phyloP scores from a whole-genome alignment of 768 basidiomycete species.

The Lentinula lateritia region DNA sequence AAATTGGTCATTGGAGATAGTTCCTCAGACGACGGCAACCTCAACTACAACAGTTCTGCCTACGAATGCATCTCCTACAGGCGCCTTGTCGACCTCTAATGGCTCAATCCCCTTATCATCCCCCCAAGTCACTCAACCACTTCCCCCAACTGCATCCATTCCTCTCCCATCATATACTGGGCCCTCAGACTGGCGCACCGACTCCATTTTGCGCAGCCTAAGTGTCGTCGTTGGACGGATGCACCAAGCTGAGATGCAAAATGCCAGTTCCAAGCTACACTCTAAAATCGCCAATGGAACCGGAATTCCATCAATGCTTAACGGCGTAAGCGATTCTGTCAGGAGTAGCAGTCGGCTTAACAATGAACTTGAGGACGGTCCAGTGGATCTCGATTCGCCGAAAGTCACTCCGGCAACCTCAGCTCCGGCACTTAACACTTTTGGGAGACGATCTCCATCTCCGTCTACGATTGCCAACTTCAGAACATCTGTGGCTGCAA shows the following conservation, averaged over 20 bases:
- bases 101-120: not conserved
- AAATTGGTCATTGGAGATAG: not conserved
- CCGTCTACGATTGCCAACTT: not conserved
- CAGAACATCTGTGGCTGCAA: not conserved
- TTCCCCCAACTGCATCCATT: not conserved
- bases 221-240: constrained; percentile 39
- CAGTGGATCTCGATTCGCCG: not conserved
- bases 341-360: not conserved
- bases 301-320: not conserved
- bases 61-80: not conserved
- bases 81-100: not conserved
- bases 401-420: not conserved
- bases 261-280: not conserved
- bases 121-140: not conserved
- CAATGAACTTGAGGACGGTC: not conserved
- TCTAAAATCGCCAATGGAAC: not conserved
- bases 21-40: not conserved
- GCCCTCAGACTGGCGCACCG: constrained; percentile 47
- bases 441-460: not conserved
- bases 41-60: not conserved
- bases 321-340: not conserved
- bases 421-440: not conserved
- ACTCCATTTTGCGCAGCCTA: constrained; percentile 45
- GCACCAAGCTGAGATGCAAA: constrained; percentile 37
- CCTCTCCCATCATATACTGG: constrained; percentile 45